Evolutionary conservation across 1,284 basidiomycete species (phyloP).

Genomic region (Leccinum fallax): DNA sequence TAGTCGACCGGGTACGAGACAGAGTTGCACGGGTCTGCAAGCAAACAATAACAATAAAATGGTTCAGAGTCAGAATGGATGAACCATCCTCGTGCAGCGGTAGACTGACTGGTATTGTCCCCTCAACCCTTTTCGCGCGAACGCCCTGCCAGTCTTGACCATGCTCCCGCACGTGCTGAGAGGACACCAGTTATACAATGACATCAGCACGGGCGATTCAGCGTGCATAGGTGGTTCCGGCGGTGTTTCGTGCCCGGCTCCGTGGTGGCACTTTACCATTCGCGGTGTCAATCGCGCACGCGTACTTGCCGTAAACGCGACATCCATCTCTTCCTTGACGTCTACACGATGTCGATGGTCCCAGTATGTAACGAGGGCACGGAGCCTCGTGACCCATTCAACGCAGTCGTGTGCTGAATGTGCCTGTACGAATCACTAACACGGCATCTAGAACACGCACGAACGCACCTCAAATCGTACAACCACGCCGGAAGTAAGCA

Average conservation of each 20-base stretch:
- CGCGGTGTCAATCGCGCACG: constrained; percentile 61
- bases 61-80: neutral
- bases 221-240: constrained; percentile 54
- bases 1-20: constrained; percentile 66
- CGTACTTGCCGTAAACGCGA: constrained; percentile 54
- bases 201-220: constrained; percentile 57
- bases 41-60: neutral
- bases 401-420: constrained; percentile 64
- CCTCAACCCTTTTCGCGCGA: constrained; percentile 63
- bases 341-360: constrained; percentile 68
- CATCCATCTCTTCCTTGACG: constrained; percentile 78
- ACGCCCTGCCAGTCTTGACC: constrained; percentile 69
- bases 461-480: constrained; percentile 71
- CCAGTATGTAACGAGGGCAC: constrained; percentile 76
- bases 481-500: constrained; percentile 68
- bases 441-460: constrained; percentile 4
- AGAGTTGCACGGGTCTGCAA: constrained; percentile 64
- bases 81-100: neutral
- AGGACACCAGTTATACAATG: constrained; percentile 81
- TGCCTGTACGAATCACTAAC: constrained; percentile 42
- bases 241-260: constrained; percentile 43
- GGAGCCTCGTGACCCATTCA: constrained; percentile 79
- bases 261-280: constrained; percentile 38
- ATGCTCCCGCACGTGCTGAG: constrained; percentile 76
- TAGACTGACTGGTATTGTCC: constrained; percentile 69